These are phyloP conservation scores for Lenzites betulinus DNA, from an alignment of 768 basidiomycete genomes.

Conservation along the genomic window DNA sequence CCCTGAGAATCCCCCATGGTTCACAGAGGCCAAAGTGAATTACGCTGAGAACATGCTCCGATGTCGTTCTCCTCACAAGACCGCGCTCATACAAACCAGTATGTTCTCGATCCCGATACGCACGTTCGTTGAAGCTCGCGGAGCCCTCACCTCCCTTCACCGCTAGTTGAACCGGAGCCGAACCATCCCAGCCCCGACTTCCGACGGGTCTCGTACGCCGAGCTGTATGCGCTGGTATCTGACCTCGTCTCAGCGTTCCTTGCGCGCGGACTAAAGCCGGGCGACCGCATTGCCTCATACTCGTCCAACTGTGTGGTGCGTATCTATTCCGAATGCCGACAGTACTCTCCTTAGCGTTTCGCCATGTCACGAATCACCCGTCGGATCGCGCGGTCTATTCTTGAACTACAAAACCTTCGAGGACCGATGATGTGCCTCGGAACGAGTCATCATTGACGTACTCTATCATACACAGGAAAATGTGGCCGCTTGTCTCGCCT, in stretches of 20 bases:
- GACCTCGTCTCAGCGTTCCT: constrained; percentile 60
- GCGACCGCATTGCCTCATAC: constrained; percentile 77
- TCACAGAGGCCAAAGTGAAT: constrained; percentile 63
- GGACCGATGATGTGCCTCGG: neutral
- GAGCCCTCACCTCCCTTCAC: neutral
- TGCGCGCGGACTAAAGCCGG: constrained; percentile 52
- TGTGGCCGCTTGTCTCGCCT: constrained; percentile 65
- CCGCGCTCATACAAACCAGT: constrained; percentile 74
- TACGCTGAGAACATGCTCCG: constrained; percentile 83
- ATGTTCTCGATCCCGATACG: constrained; percentile 35
- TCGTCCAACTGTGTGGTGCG: constrained; percentile 77
- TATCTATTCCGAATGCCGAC: constrained; percentile 11
- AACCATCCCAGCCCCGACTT: constrained; percentile 45
- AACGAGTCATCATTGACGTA: constrained; percentile 2
- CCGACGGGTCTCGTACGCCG: constrained; percentile 52
- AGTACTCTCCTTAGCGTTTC: neutral
- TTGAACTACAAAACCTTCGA: neutral
- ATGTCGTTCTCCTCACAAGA: constrained; percentile 54
- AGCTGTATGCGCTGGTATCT: constrained; percentile 58
- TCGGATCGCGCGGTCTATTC: constrained; percentile 2
- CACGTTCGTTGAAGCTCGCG: constrained; percentile 22
- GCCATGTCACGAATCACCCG: neutral
- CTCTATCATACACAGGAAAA: constrained; percentile 52
- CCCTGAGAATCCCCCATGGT: constrained; percentile 70
- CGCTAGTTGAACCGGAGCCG: constrained; percentile 62